phyloP scores from a whole-genome alignment of 257 asterid genomes.

The Salvia rosmarinus region DNA sequence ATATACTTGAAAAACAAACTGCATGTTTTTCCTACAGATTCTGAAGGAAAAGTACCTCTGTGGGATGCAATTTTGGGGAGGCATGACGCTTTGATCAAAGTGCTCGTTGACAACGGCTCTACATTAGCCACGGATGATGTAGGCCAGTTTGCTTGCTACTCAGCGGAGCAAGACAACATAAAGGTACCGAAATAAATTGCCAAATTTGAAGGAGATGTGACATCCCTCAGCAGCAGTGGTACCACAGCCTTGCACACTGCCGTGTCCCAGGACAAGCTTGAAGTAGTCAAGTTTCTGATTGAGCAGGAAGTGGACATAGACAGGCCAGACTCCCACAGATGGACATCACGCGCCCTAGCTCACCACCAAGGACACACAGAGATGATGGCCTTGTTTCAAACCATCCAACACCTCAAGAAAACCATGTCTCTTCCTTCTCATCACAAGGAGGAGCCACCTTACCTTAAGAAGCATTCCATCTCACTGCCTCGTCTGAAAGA shows the following conservation, averaged over 20 bases:
- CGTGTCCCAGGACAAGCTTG: conserved; percentile 63
- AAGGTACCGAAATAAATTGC: conserved; percentile 61
- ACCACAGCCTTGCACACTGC: conserved; percentile 78
- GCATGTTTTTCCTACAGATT: conserved; percentile 48
- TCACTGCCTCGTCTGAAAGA: conserved; percentile 30
- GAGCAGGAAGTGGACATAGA: conserved; percentile 66
- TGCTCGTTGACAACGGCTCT: conserved; percentile 65
- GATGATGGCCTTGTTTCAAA: conserved; percentile 52
- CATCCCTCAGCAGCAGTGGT: conserved; percentile 51
- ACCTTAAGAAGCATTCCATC: conserved; percentile 60
- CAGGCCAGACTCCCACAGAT: conserved; percentile 57
- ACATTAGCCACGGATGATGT: conserved; percentile 60
- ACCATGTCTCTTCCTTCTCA: conserved; percentile 25
- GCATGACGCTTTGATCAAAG: conserved; percentile 50
- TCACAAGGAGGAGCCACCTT: conserved; percentile 36
- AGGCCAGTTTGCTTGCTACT: conserved; percentile 66
- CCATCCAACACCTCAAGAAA: conserved; percentile 17
- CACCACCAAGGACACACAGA: conserved; percentile 65
- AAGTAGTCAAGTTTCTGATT: conserved; percentile 60
- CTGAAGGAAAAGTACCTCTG: conserved; percentile 76
- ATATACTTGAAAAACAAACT: not conserved
- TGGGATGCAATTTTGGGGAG: conserved; percentile 76
- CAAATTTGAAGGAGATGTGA: conserved; percentile 61
- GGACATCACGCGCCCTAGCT: conserved; percentile 77
- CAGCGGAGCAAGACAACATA: conserved; percentile 62